Base-by-base conservation (phyloP, 1,284 basidiomycete species). In the Mrakiaceae sp. region DNA sequence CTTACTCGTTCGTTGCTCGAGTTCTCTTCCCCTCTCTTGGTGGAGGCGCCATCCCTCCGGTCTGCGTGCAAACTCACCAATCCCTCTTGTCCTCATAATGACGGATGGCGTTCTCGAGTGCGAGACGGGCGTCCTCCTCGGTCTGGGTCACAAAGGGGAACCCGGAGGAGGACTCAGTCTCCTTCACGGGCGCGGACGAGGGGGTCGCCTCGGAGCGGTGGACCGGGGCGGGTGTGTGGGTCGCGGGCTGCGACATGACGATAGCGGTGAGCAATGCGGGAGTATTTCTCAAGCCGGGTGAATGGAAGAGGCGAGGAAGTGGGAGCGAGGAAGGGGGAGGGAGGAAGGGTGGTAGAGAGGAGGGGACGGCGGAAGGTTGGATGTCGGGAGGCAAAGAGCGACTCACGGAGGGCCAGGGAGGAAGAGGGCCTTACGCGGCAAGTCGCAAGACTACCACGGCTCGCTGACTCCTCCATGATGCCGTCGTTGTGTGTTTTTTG, bases 61-160 rank as follows among this genome's bases (percentile, higher is more conserved):
- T 3, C 1, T 46, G 43, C n/a, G 16, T 43, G 46, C 27, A 39
- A 2, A 71, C 74, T 66, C 54, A 77, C 76, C 72, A 69, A 64
- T 74, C 72, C 63, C 74, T 70, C 58, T 77, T 75, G 59, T 69
- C 70, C 70, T 78, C 75, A 58, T 78, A 78, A 39, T 76, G 74
- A 42, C 70, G 70, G 39, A 77, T 64, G 8, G 74, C 73, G 4
- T 68, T 70, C 44, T 58, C 62, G n/a, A 63, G 51, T 1, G 27
- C 54, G 39, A 11, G 48, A 12, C 43, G 46, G 42, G 48, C 50
- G 9, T 55, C 48, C 49, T 63, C 55, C 43, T 63, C 55, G 3
- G 44, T 5, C 49, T n/a, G 7, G 12, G 59, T 14, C 10, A 47
- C 42, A 4, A 12, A 12, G 2, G 11, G 42, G n/a, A 61, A 61